Evolutionary conservation across 108 stramenopile genomes (phyloP), one percentile per base, ranked within the genome.

Genomic region (Nannochloropsis gaditana): DNA sequence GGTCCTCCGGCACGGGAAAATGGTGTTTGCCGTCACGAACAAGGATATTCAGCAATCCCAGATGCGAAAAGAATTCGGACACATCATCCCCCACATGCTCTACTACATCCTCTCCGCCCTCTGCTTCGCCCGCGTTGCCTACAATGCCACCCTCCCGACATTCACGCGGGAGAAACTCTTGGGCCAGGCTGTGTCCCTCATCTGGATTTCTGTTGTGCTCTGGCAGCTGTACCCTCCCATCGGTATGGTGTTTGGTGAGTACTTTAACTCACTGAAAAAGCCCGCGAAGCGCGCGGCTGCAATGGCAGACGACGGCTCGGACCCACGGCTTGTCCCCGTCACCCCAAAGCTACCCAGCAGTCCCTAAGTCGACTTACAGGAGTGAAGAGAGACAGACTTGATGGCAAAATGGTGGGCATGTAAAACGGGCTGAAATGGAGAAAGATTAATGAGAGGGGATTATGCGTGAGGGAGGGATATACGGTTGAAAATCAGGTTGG

Each of bases 221-320:
- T 73, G 59, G 59, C 59, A 73, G 59, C n/a, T 73, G 59, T 73
- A 73, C 59, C 59, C 59, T n/a, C 59, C 59, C 8, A 73, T 73
- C n/a, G 59, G 59, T 73, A 73, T 73, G 59, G 59, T 73, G 59
- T 73, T 73, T 73, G 59, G 59, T 4, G 59, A 73, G 59, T 73
- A n/a, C 6, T 73, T 73, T 6, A n/a, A 73, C n/a, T 73, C 59
- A 4, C 59, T 73, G 3, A 73, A 73, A n/a, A 73, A 73, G 4
- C 6, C 59, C 19, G 59, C 19, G 8, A 73, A 73, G 59, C 4
- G 19, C 3, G 59, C n/a, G 59, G 19, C 59, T 3, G 59, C 8
- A 2, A 73, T 73, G 59, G 59, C 59, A n/a, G 59, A 73, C 6
- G 59, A 73, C n/a, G 59, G 59, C 3, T 73, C 59, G 15, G 59